These are phyloP conservation scores for Hypholoma fasciculare DNA, from an alignment of 768 basidiomycete genomes.

Conservation along the genomic window DNA sequence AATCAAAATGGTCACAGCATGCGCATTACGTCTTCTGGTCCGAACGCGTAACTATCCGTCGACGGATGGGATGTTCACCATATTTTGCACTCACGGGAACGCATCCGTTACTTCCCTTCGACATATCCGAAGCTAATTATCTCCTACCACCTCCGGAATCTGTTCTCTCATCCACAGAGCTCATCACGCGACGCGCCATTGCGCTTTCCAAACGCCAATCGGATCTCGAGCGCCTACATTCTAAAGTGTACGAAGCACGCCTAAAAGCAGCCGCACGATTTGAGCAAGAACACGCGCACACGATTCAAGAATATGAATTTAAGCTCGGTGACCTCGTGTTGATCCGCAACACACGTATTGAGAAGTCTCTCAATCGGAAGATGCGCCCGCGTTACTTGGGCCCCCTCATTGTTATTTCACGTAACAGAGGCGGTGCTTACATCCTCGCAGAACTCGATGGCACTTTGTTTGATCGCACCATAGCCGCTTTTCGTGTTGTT, in stretches of 20 bases:
- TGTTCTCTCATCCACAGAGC: constrained; percentile 17
- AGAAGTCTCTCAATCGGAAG: constrained; percentile 29
- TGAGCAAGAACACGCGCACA: too few species aligned
- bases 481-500: constrained; percentile 25
- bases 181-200: too few species aligned
- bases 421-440: constrained; percentile 27
- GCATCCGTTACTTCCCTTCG: constrained; percentile 29
- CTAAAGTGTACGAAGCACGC: too few species aligned
- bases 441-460: constrained; percentile 26
- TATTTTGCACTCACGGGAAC: constrained; percentile 30
- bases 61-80: constrained; percentile 30
- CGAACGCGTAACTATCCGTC: constrained; percentile 28
- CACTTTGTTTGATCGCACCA: constrained; percentile 13
- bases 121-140: constrained; percentile 22
- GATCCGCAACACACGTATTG: constrained; percentile 30
- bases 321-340: constrained; percentile 32
- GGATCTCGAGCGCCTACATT: too few species aligned
- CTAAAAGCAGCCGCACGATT: too few species aligned
- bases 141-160: constrained; percentile 20
- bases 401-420: constrained; percentile 29
- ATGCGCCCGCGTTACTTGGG: constrained; percentile 30
- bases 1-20: constrained; percentile 28
- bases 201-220: too few species aligned
- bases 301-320: too few species aligned
- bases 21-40: constrained; percentile 33